Evolutionary conservation across 2,329 filamentous ascomycete species (phyloP), one percentile per base, ranked within the genome.

Genomic region (Phyllosticta capitalensis): DNA sequence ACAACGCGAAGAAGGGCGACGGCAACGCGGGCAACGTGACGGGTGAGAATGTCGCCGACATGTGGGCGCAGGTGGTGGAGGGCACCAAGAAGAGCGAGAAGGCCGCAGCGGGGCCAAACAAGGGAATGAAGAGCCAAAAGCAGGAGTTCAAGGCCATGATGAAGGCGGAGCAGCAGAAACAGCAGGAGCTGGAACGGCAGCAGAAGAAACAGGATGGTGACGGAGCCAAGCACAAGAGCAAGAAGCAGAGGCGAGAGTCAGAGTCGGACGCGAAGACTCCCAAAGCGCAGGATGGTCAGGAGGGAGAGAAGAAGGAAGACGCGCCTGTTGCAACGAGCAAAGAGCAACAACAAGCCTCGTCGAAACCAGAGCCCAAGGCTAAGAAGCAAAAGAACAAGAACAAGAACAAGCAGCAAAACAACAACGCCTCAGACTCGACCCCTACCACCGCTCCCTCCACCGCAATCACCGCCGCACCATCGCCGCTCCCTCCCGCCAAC

Each of bases 21-120:
- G 58, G 64, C n/a, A 38, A 65, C 60, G 54, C 67, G 65, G 52
- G 33, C 26, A 52, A 51, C 17, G 83, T 92, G 63, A 90, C 83
- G 20, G 74, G 80, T 7, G 80, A 80, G 2, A 94, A 95, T 71
- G 80, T 95, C 24, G 85, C 84, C 59, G 84, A 89, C 64, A 78
- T 96, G 64, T 96, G 89, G 80, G 88, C 88, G 67, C 82, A 83
- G 61, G 83, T 94, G 62, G 88, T 95, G 65, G 89, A 92, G 67
- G 85, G 85, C 6, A 86, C 83, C 67, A 75, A 75, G 63, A 73
- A 64, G 67, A 59, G 75, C 73, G 59, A 20, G 48, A 12, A 58
- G 10, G 75, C 76, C 64, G 68, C 69, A 64, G 68, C 69, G 6
- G 49, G 24, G 22, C 7, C 38, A 17, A 45, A 30, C 22, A 61